Percentiles rank a stretch among this genome's conserved stretches.
phyloP scores from a whole-genome alignment of 2,329 filamentous ascomycete genomes.

The Sporothrix dimorphospora region DNA sequence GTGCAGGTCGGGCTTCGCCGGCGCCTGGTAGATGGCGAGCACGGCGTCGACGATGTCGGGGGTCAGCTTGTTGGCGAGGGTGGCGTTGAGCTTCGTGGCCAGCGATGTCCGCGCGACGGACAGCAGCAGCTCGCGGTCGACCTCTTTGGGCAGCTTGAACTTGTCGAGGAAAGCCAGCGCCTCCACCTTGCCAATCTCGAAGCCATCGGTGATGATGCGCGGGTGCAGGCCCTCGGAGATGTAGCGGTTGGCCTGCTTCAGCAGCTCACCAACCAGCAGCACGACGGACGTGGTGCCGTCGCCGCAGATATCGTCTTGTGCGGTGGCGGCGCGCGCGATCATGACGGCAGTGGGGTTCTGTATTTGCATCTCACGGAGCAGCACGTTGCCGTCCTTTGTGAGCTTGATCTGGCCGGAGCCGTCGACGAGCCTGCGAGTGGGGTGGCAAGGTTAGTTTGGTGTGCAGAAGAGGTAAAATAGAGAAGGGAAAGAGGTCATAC shows the following conservation, averaged over 20 bases:
- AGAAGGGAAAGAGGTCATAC: conserved; percentile 49
- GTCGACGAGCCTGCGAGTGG: conserved; percentile 62
- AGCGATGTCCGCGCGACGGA: conserved; percentile 93
- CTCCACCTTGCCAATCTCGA: conserved; percentile 94
- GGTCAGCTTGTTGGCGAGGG: conserved; percentile 86
- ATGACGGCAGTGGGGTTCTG: conserved; percentile 96
- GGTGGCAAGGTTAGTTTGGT: conserved; percentile 36
- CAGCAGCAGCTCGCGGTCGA: conserved; percentile 91
- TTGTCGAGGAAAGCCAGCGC: conserved; percentile 91
- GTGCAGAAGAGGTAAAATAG: not conserved
- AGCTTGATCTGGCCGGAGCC: conserved; percentile 90
- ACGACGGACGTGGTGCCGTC: conserved; percentile 98
- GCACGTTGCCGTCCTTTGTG: conserved; percentile 96
- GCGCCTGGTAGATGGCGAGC: conserved; percentile 86
- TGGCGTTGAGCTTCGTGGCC: conserved; percentile 89
- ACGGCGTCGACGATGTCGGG: conserved; percentile 96
- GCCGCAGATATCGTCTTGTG: conserved; percentile 97
- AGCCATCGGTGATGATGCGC: conserved; percentile 94
- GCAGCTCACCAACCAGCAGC: conserved; percentile 88
- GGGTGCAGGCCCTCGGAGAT: conserved; percentile 97
- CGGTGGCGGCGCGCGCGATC: conserved; percentile 83
- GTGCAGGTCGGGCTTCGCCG: conserved; percentile 92
- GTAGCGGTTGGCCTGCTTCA: conserved; percentile 96
- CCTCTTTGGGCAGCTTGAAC: conserved; percentile 86
- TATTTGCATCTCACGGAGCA: conserved; percentile 82